Evolutionary conservation across 768 basidiomycete genomes (phyloP), one percentile per base, ranked within the genome.

Genomic region (Myochromella boudieri): DNA sequence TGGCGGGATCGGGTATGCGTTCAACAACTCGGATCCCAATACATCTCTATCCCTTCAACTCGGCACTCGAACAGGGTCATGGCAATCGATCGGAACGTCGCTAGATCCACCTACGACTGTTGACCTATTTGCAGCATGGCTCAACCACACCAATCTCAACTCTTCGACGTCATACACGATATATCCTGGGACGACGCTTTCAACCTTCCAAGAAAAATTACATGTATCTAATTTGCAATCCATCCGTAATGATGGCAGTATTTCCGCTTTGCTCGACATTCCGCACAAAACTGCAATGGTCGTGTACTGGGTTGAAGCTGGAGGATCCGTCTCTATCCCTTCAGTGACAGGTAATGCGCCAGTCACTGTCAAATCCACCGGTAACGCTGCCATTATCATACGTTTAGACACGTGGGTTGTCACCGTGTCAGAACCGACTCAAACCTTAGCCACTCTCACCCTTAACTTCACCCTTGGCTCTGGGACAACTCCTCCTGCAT

Each of bases 381-480:
- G 63, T 1, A 77, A 75, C n/a, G 60, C 70, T 14, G 72, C 68
- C 3, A 49, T 83, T 18, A 70, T 81, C 12, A 73, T 77, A 51
- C 60, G 70, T 8, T 43, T 71, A 21, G 57, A 67, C 11, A 65
- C 66, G 3, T 71, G 76, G 42, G 67, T 66, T 15, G 55, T 87
- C 29, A 80, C 77, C 0, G 74, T 86, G 15, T 77, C 86, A 1
- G 86, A 89, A 60, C 87, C 86, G 2, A 81, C 82, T 1, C 86
- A 89, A 56, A 68, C 67, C 0, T 54, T 79, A 22, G 48, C 55
- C 3, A 55, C 59, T 1, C 60, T 77, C 8, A 53, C 57, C 9
- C 33, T 77, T 22, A 66, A 56, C 41, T 53, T 67, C 15, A 62
- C 59, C 18, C 43, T 60, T 22, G 53, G 57, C 42, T 39, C 51